These are phyloP conservation scores for Rosellinia necatrix DNA, from an alignment of 2,329 filamentous ascomycete genomes.

Conservation along the genomic window DNA sequence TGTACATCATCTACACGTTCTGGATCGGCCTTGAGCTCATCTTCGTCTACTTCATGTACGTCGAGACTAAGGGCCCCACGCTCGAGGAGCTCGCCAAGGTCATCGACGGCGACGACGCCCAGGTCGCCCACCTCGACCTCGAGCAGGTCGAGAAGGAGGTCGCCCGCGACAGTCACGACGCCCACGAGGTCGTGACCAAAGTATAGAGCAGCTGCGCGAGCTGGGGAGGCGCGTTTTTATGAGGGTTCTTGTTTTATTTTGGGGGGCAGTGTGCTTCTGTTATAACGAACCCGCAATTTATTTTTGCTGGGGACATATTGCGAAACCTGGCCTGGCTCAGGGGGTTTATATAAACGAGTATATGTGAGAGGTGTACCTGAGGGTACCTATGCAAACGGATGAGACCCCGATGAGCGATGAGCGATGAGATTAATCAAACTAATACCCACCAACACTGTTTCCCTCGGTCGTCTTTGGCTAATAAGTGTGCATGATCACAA, in stretches of 20 bases:
- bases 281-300: constrained; percentile 23
- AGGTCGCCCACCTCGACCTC: constrained; percentile 52
- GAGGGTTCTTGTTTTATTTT: background rate
- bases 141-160: constrained; percentile 52
- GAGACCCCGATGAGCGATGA: constrained; percentile 1
- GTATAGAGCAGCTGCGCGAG: constrained; percentile 21
- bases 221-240: background rate
- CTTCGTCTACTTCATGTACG: constrained; percentile 60
- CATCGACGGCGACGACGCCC: constrained; percentile 65
- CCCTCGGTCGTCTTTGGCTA: background rate
- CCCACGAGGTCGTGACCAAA: constrained; percentile 39
- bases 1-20: constrained; percentile 61
- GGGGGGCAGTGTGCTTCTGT: no score
- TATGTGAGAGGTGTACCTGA: no score
- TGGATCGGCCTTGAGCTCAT: constrained; percentile 61
- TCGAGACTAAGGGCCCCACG: constrained; percentile 67
- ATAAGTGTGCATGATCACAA: background rate
- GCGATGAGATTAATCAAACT: constrained; percentile 13
- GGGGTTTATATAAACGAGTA: background rate
- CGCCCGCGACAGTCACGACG: constrained; percentile 35
- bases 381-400: no score
- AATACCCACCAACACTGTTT: background rate
- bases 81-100: constrained; percentile 70
- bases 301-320: constrained; percentile 22
- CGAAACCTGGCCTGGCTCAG: constrained; percentile 2